Evolutionary conservation across 306 rosid genomes (phyloP).

Genomic region (Castanea sativa): DNA sequence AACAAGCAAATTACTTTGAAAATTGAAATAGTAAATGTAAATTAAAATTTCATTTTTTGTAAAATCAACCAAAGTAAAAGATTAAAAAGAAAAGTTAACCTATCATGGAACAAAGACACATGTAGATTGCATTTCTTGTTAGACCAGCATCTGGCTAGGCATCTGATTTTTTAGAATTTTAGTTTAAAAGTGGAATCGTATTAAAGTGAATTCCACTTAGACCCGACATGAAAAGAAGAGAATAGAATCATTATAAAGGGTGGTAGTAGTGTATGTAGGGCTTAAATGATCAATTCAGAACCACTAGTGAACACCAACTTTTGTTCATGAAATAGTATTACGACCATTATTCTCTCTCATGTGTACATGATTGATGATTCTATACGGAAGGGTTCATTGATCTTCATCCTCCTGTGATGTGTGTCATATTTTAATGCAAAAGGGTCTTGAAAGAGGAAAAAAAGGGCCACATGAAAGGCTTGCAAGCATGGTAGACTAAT

Average conservation of each 20-base stretch:
- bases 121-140: slow-evolving; percentile 1
- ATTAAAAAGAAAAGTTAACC: neutral
- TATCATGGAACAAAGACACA: neutral
- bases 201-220: slow-evolving; percentile 17
- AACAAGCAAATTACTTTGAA: too few relatives aligned
- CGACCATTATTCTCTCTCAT: neutral
- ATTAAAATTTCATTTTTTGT: too few relatives aligned
- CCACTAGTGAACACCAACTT: neutral
- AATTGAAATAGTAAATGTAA: too few relatives aligned
- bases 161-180: neutral
- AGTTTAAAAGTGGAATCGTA: slow-evolving; percentile 12
- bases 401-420: slow-evolving; percentile 2
- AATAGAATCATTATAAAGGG: slow-evolving; percentile 21
- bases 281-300: neutral
- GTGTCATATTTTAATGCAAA: slow-evolving; percentile 17
- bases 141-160: neutral
- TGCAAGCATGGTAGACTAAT: slow-evolving; percentile 37
- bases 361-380: neutral
- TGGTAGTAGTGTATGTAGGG: slow-evolving; percentile 22
- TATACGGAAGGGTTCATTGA: neutral
- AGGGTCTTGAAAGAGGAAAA: slow-evolving; percentile 18
- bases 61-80: neutral
- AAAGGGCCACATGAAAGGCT: slow-evolving; percentile 21
- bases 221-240: slow-evolving; percentile 13
- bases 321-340: neutral